Base-by-base conservation (phyloP, 202 grass and related monocot genomes). In the Alloteropsis angusta region DNA sequence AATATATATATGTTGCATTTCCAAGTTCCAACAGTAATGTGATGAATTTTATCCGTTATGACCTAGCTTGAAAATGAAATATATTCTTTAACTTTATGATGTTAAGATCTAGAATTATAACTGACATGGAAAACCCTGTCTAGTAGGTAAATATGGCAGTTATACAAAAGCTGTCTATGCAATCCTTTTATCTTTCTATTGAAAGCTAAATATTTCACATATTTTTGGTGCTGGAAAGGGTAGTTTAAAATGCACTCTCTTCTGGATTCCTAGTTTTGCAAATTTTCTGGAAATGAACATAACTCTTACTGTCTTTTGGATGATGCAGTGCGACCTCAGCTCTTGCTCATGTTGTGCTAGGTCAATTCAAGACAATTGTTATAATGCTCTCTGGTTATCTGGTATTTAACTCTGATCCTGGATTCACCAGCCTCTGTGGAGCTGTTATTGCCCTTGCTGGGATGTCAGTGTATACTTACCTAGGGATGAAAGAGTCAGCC, bases 401-500 rank as follows among this genome's bases (percentile, higher is more conserved):
- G 75, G 47, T 93, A 19, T 97, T 97, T 61, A 93, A 82, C 60
- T 97, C 94, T 76, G 91, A 97, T 76, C 91, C 94, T 45, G 94
- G 94, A 74, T 34, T 84, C 57, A 80, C 85, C 71, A 97, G 94
- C 64, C 76, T 97, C 12, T 88, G 72, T 9, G 88, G 94, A 75
- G 94, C 91, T 43, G 60, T 92, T 21, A 68, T 90, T 82, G 91
- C 94, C 60, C 85, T 97, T 2, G 78, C 87, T 62, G 88, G 94
- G 64, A 97, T 97, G 94, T 97, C 94, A 86, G 32, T 89, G 67
- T 97, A 97, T 60, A 85, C 94, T 55, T 97, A 93, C 71, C 77
- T 97, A 44, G 90, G 90, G 82, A 66, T 93, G 49, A 79, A 71
- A 55, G 84, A 82, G 11, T 83, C 82, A 9, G 37, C 43, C 45